Evolutionary conservation across 2,329 filamentous ascomycete genomes (phyloP), one percentile per base, ranked within the genome.

Genomic region (Teratosphaeriaceae sp.): DNA sequence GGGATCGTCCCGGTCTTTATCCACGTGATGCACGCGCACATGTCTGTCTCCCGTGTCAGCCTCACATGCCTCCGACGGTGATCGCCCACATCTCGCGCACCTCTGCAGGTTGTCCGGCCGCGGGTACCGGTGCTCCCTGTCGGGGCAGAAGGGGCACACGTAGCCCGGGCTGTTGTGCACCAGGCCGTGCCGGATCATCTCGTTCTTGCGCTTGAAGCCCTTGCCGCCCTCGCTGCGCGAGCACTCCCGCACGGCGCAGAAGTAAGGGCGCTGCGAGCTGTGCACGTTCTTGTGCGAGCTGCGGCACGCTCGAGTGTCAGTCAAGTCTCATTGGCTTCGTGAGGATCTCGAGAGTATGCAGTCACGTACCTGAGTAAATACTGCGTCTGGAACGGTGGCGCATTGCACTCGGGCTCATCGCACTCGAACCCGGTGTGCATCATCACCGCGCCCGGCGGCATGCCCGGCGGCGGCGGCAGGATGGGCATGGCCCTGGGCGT

Each of bases 161-260:
- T 97, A 98, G 47, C 90, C 90, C 1, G 92, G 92, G 6, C 88
- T 94, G 52, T 88, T 84, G 59, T 98, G 92, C 3, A 97, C 92
- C 2, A 97, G 75, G 1, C 90, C 89, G 57, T 83, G 79, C n/a
- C 79, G 70, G 48, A 82, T 81, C 79, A 83, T 82, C 58, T 83
- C 79, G 50, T 83, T 83, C 58, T 82, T 82, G 23, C 79, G 71
- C 59, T 83, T 83, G 67, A 83, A 83, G 1, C 79, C 79, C 55
- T 78, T 78, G 16, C 79, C 79, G n/a, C 76, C 76, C 49, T 75
- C 68, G n/a, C 68, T 72, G 29, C 79, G 72, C 11, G 75, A 66
- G 53, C 79, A 83, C 3, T 68, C 72, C 19, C 68, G 62, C 7
- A 80, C 72, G 1, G 78, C 74, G 57, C 79, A 83, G 55, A 78